Evolutionary conservation across 2,329 filamentous ascomycete genomes (phyloP).

Genomic region (Metarhizium sp.): DNA sequence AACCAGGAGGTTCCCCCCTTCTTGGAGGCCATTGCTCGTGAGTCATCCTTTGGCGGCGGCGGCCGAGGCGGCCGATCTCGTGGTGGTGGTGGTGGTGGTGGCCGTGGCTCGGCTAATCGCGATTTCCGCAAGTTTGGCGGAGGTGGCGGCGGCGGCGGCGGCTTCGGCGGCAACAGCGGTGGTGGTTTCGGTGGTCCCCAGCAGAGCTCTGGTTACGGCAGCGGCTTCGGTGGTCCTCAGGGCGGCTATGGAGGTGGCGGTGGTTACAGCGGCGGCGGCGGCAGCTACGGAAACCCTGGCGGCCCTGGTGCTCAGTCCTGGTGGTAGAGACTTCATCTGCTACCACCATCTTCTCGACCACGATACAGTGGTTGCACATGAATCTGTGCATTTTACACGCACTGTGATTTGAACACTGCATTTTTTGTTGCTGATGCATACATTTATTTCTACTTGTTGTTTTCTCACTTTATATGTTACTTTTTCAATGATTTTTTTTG

Average conservation of each 20-base stretch:
- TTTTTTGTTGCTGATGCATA: not conserved
- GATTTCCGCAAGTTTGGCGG: slow-evolving; percentile 80
- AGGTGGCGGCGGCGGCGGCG: slow-evolving; percentile 36
- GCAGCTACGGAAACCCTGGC: slow-evolving; percentile 57
- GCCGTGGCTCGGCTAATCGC: slow-evolving; percentile 66
- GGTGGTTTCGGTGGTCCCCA: slow-evolving; percentile 20
- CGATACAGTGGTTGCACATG: slow-evolving; percentile 1
- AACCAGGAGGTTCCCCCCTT: slow-evolving; percentile 94
- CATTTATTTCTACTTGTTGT: slow-evolving; percentile 5
- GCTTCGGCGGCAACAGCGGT: slow-evolving; percentile 30
- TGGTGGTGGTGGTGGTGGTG: slow-evolving; percentile 42
- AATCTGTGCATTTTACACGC: slow-evolving; percentile 7
- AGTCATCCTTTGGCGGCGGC: slow-evolving; percentile 75
- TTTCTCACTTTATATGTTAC: slow-evolving; percentile 11
- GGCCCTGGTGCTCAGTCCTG: slow-evolving; percentile 56
- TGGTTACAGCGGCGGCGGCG: slow-evolving; percentile 31
- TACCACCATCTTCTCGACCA: slow-evolving; percentile 3
- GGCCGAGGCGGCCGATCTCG: slow-evolving; percentile 46
- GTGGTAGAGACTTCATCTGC: slow-evolving; percentile 38
- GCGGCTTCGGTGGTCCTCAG: slow-evolving; percentile 21
- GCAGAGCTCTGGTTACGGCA: slow-evolving; percentile 29
- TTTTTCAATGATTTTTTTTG: slow-evolving; percentile 13
- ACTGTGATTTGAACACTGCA: slow-evolving; percentile 11
- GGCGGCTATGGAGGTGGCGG: slow-evolving; percentile 30
- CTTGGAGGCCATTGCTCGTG: slow-evolving; percentile 94